These are phyloP conservation scores for Thielaviopsis musarum DNA, from an alignment of 2,329 filamentous ascomycete species.

Conservation along the genomic window DNA sequence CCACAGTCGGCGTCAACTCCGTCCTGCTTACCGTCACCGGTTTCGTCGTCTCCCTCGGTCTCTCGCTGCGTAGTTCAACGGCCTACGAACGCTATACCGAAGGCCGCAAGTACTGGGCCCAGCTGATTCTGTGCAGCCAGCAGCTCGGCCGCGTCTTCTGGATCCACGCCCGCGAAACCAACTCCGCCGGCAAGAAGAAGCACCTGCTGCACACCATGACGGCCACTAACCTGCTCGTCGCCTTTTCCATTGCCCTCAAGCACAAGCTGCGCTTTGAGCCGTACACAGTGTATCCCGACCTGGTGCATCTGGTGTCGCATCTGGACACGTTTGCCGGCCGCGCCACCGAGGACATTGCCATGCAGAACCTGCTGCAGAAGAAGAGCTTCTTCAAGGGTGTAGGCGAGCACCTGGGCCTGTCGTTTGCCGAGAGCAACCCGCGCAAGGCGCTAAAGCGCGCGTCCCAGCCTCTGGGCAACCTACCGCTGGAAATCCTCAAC, in stretches of 20 bases:
- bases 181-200: conserved; percentile 14
- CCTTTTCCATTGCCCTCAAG: conserved; percentile 63
- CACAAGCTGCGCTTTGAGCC: conserved; percentile 75
- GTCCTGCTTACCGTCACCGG: conserved; percentile 58
- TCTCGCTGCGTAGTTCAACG: conserved; percentile 61
- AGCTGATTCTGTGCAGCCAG: conserved; percentile 44
- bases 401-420: conserved; percentile 59
- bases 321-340: conserved; percentile 57
- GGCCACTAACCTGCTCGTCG: conserved; percentile 60
- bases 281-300: conserved; percentile 58
- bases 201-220: conserved; percentile 21
- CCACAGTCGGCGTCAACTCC: conserved; percentile 32
- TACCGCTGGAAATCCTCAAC: conserved; percentile 67
- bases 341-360: conserved; percentile 26
- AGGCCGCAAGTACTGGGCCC: conserved; percentile 45
- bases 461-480: conserved; percentile 57
- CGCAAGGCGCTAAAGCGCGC: conserved; percentile 60
- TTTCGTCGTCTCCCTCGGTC: conserved; percentile 66
- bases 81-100: conserved; percentile 60
- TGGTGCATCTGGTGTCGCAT: conserved; percentile 51
- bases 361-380: conserved; percentile 19
- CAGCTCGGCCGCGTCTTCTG: conserved; percentile 64
- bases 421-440: conserved; percentile 63
- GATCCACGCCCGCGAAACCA: conserved; percentile 38
- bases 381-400: conserved; percentile 42